Evolutionary conservation across 345 rosid genomes (phyloP).

Genomic region (Sonneratia alba): DNA sequence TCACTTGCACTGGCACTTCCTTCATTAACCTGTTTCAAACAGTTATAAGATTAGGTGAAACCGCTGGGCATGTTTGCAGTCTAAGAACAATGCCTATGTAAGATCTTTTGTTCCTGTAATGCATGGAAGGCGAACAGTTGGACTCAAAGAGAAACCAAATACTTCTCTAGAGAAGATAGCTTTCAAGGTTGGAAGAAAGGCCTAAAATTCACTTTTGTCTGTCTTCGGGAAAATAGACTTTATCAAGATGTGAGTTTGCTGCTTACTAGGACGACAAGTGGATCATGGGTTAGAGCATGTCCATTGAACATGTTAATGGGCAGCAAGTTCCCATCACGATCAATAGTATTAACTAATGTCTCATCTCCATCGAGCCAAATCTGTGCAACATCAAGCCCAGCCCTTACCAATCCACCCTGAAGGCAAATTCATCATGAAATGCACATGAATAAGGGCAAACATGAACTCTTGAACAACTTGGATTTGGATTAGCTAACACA

Average conservation of each 20-base stretch:
- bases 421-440: constrained; percentile 3
- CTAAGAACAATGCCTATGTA: neutral
- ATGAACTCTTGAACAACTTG: neutral
- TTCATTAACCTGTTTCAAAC: constrained; percentile 58
- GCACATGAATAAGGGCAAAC: neutral
- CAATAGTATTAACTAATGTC: constrained; percentile 78
- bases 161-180: neutral
- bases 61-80: neutral
- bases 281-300: constrained; percentile 80
- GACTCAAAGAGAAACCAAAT: neutral
- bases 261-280: constrained; percentile 86
- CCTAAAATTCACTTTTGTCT: neutral
- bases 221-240: too few species aligned
- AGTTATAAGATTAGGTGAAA: neutral
- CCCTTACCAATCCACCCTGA: constrained; percentile 89
- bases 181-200: neutral
- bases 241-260: neutral
- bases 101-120: neutral
- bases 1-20: constrained; percentile 98
- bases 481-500: neutral
- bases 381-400: constrained; percentile 83
- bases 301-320: constrained; percentile 71
- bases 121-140: neutral
- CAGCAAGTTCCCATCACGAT: constrained; percentile 61
- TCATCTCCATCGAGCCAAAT: constrained; percentile 90